phyloP scores from a whole-genome alignment of 1,139 yeast species.

The Hansenula sp. region DNA sequence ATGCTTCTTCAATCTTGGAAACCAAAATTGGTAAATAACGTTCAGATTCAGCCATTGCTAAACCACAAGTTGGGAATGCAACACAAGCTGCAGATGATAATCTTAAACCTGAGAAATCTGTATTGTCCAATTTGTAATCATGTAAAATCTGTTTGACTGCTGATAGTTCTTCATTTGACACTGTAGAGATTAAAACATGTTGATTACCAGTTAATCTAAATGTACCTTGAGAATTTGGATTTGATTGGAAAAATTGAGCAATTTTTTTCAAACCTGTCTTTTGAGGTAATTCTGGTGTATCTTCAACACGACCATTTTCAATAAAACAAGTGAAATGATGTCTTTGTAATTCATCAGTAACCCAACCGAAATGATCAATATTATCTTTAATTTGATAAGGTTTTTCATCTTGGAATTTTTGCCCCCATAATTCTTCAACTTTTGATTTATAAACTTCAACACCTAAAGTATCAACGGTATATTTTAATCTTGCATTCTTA shows the following conservation, averaged over 20 bases:
- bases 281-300: constrained; percentile 86
- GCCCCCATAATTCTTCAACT: constrained; percentile 83
- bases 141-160: constrained; percentile 60
- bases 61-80: constrained; percentile 98
- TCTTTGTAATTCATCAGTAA: constrained; percentile 78
- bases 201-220: constrained; percentile 96
- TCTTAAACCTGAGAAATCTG: constrained; percentile 79
- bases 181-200: constrained; percentile 75
- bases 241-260: constrained; percentile 56
- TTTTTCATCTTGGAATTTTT: constrained; percentile 64
- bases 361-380: constrained; percentile 93
- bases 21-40: constrained; percentile 86
- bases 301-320: constrained; percentile 96
- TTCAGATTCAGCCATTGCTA: constrained; percentile 98
- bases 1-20: constrained; percentile 72
- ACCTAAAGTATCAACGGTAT: constrained; percentile 90
- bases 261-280: constrained; percentile 80
- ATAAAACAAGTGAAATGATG: constrained; percentile 93
- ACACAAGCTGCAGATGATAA: constrained; percentile 96
- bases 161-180: constrained; percentile 65
- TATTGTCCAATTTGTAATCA: constrained; percentile 79
- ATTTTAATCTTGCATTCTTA: constrained; percentile 97
- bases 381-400: constrained; percentile 80
- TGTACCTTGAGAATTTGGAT: constrained; percentile 55
- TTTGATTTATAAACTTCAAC: constrained; percentile 74